Evolutionary conservation across 2,329 filamentous ascomycete genomes (phyloP).

Genomic region (Ophiostoma quercus): DNA sequence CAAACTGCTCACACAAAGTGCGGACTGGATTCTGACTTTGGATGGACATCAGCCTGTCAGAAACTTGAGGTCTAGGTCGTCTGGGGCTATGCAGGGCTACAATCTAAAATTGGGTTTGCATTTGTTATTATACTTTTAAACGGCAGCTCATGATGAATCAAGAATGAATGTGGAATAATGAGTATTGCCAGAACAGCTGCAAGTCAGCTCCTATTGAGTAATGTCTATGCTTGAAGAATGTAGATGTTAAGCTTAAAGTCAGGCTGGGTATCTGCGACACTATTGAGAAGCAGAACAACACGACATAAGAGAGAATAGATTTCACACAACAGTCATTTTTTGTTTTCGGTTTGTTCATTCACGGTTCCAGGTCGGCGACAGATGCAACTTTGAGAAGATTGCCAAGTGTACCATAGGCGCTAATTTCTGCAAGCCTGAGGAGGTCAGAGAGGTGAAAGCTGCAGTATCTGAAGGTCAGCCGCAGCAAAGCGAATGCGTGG

Average conservation of each 20-base stretch:
- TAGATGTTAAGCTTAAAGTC: neutral
- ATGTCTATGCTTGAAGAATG: neutral
- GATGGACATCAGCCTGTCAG: neutral
- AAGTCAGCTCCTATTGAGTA: neutral
- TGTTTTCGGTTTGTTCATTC: neutral
- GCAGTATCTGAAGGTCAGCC: neutral
- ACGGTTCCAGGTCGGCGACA: neutral
- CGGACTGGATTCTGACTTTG: neutral
- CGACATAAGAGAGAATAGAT: neutral
- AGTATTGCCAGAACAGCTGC: neutral
- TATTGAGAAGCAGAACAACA: neutral
- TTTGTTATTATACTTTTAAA: neutral
- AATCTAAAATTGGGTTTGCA: neutral
- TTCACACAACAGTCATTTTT: neutral
- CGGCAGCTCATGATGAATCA: neutral
- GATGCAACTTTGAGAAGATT: neutral
- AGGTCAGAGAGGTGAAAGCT: neutral
- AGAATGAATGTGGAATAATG: neutral
- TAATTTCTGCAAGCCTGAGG: neutral
- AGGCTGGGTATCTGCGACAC: neutral
- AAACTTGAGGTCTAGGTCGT: neutral
- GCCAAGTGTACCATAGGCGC: neutral
- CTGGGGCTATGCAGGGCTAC: constrained; percentile 1
- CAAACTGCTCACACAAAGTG: neutral
- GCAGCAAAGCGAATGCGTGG: neutral